Base-by-base conservation (phyloP, 106 monocot species). In the Dioscorea dumetorum region DNA sequence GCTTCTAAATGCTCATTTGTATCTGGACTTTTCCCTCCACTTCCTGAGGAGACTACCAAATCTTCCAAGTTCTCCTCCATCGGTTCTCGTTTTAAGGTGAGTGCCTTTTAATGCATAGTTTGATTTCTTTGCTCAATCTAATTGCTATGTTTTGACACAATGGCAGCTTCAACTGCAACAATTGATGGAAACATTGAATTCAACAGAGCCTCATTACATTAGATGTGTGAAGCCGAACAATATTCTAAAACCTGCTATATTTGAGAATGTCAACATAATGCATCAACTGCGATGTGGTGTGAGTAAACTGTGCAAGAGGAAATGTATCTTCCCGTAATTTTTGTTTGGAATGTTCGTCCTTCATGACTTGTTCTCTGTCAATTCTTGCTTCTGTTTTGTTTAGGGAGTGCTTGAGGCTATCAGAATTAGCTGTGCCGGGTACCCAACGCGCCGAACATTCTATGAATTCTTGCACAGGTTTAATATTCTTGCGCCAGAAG, bases 201-300 rank as follows among this genome's bases (percentile, higher is more conserved):
- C 92, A 59, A 99, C 92, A 58, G 89, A 93, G 73, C 99, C 99
- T 64, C 92, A 99, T 81, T 99, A 99, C 51, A 85, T 99, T 60
- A 89, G 99, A 92, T 99, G 99, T 65, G 90, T 99, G 57, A 99
- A 99, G 77, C 99, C 99, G 57, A 99, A 99, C 78, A 99, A 99
- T 83, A 57, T 83, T 62, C 75, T 99, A 58, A 99, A 93, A 68
- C 99, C 99, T 62, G 80, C 91, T 17, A 80, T 99, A 14, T 93
- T 99, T 80, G 99, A 99, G 80, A 99, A 93, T 79, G 78, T 87
- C 53, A 90, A 90, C 74, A 77, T 99, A 67, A 93, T 99, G 89
- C 92, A 93, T 70, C 99, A 99, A 67, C 63, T 99, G 56, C 82
- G 99, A 33, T 99, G 92, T 85, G 99, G 99, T 81, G 99, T 99